Evolutionary conservation across 2,329 filamentous ascomycete species (phyloP).

Genomic region (Geoglossum cookeanum): DNA sequence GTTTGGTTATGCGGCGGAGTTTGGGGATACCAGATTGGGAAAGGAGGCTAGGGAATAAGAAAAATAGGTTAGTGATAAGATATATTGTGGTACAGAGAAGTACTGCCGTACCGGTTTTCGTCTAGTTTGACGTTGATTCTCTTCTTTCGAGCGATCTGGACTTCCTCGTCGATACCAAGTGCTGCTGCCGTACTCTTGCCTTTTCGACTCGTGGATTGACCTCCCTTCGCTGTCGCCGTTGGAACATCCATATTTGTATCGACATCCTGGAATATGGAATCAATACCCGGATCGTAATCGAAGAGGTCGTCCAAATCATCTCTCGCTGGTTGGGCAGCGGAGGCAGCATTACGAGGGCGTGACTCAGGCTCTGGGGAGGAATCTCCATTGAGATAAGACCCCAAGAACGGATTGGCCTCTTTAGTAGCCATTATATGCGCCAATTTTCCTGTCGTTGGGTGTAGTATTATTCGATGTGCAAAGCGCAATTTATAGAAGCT

Average conservation of each 20-base stretch:
- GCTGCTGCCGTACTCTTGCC: constrained; percentile 27
- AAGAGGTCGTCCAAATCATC: constrained; percentile 40
- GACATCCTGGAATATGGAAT: constrained; percentile 28
- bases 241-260: constrained; percentile 16
- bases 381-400: not conserved
- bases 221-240: constrained; percentile 19
- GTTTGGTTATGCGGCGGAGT: constrained; percentile 49
- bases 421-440: constrained; percentile 13
- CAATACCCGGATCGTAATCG: constrained; percentile 48
- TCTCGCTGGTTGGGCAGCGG: not conserved
- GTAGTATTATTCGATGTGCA: too few relatives aligned
- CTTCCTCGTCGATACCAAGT: constrained; percentile 70
- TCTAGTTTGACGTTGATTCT: constrained; percentile 73
- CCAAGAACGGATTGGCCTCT: not conserved
- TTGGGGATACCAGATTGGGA: constrained; percentile 70
- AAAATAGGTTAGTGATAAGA: not conserved
- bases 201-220: constrained; percentile 18
- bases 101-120: constrained; percentile 40
- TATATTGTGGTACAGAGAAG: not conserved
- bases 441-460: not conserved
- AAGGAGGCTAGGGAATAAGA: constrained; percentile 39
- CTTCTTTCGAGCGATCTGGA: constrained; percentile 61
- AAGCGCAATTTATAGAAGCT: too few relatives aligned
- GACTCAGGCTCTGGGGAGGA: not conserved
- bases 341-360: constrained; percentile 7